Evolutionary conservation across 2,329 filamentous ascomycete genomes (phyloP), one percentile per base, ranked within the genome.

Genomic region (Colletotrichum agaves): DNA sequence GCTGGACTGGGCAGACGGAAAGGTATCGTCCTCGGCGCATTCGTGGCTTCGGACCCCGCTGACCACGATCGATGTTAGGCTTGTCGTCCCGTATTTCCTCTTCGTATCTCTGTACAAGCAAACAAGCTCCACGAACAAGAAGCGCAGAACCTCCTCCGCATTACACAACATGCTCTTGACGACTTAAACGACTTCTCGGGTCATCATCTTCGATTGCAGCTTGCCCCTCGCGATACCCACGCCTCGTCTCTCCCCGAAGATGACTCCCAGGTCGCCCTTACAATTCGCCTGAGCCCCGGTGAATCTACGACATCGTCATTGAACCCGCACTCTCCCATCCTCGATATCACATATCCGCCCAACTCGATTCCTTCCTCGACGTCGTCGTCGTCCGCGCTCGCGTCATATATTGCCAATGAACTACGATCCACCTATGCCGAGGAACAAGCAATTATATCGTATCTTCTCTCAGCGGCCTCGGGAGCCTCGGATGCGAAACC

Each of bases 1-100:
- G 96, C 87, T 92, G 72, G 87, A 91, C 69, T 98, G 96, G 95
- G 92, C 93, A 10, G 92, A 97, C 75, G 94, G 94, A 71, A 93
- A 92, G 86, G 94, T 97, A 31, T 15, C 69, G 17, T 33, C 27
- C 17, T 37, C 13, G 7, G 21, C 50, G 58, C 41, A 27, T 41
- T 46, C n/a, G 12, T 46, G n/a, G 27, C 12, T 19, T 39, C 13
- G 35, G n/a, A 59, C 33, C 13, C 27, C n/a, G 39, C 57, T 64
- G 31, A 65, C 50, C 19, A 46, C 35, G 17, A 8, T 27, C 5
- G 6, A 46, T 33, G 27, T 10, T 71, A 98, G 94, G 90, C 91
- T 65, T 98, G 95, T 79, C 90, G 90, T 73, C 92, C 94, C 33
- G 92, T 94, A 17, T 97, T 98, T 72, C 94, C 96, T 7, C 85